phyloP scores from a whole-genome alignment of 2,329 filamentous ascomycete species.

The Trichoderma citrinoviride region DNA sequence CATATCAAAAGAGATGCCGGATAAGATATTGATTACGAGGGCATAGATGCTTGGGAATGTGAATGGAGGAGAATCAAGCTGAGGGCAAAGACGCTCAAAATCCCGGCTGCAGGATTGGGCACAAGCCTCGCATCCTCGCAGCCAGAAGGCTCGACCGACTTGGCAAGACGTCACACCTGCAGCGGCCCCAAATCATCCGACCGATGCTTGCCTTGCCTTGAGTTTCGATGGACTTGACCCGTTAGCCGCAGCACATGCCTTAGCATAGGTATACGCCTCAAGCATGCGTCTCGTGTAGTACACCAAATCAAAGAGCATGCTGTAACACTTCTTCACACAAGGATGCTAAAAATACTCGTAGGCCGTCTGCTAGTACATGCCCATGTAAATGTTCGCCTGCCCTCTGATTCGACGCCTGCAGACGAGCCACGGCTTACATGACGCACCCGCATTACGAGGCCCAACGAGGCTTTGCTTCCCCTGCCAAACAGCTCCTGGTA shows the following conservation, averaged over 20 bases:
- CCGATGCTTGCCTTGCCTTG: too few relatives aligned
- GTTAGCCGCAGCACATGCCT: too few relatives aligned
- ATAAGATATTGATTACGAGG: background rate
- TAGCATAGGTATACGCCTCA: too few relatives aligned
- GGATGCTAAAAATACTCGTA: too few relatives aligned
- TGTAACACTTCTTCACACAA: too few relatives aligned
- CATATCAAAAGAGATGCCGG: background rate
- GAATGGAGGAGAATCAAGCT: background rate
- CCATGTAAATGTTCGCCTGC: background rate
- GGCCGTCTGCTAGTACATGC: too few relatives aligned
- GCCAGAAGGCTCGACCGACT: background rate
- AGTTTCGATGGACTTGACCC: too few relatives aligned
- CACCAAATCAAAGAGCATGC: too few relatives aligned
- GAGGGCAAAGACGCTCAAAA: background rate
- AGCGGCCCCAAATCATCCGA: background rate
- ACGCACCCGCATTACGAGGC: slow-evolving; percentile 10
- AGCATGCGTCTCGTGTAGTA: too few relatives aligned
- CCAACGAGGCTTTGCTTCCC: background rate
- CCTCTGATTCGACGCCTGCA: background rate
- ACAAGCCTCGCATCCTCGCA: background rate
- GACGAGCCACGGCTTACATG: slow-evolving; percentile 1
- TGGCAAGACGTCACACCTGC: slow-evolving; percentile 2
- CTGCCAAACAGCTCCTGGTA: background rate
- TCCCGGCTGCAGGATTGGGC: background rate
- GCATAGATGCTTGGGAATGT: background rate